Evolutionary conservation across 2,329 filamentous ascomycete genomes (phyloP).

Genomic region (Hirsutella thompsonii): DNA sequence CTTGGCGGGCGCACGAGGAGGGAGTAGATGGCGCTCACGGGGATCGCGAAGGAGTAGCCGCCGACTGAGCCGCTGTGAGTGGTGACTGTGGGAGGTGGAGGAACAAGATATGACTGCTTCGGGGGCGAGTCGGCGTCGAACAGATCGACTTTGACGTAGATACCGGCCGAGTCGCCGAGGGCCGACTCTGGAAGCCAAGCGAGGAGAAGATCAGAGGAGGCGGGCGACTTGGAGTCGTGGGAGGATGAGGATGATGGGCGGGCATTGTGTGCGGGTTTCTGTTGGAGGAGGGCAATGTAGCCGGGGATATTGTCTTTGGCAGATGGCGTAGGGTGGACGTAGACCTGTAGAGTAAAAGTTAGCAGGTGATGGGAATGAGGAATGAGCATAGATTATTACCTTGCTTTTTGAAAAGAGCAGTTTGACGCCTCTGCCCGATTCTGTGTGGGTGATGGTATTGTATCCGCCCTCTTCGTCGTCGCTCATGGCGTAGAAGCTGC

Average conservation of each 20-base stretch:
- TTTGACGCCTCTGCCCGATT: conserved; percentile 74
- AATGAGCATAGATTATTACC: conserved; percentile 30
- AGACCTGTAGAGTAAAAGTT: conserved; percentile 47
- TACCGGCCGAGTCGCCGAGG: conserved; percentile 71
- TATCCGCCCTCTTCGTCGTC: conserved; percentile 95
- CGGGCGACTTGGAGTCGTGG: conserved; percentile 25
- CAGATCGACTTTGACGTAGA: conserved; percentile 93
- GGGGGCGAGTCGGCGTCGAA: conserved; percentile 70
- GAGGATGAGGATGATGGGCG: conserved; percentile 21
- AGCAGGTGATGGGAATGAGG: neutral
- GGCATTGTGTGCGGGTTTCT: conserved; percentile 47
- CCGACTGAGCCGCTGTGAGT: conserved; percentile 59
- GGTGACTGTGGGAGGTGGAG: conserved; percentile 77
- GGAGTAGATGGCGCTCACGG: conserved; percentile 81
- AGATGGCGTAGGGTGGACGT: conserved; percentile 86
- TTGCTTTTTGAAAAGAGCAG: conserved; percentile 95
- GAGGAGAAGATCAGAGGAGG: conserved; percentile 65
- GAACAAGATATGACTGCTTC: conserved; percentile 79
- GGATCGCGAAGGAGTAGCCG: conserved; percentile 82
- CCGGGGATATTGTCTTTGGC: conserved; percentile 92
- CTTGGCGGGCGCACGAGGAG: conserved; percentile 83
- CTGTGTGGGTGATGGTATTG: conserved; percentile 76
- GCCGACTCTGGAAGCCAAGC: conserved; percentile 89
- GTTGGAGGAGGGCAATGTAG: conserved; percentile 85
- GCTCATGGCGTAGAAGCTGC: conserved; percentile 53